These are phyloP conservation scores for Colletotrichum gigasporum DNA, from an alignment of 2,329 filamentous ascomycete genomes.

Conservation along the genomic window DNA sequence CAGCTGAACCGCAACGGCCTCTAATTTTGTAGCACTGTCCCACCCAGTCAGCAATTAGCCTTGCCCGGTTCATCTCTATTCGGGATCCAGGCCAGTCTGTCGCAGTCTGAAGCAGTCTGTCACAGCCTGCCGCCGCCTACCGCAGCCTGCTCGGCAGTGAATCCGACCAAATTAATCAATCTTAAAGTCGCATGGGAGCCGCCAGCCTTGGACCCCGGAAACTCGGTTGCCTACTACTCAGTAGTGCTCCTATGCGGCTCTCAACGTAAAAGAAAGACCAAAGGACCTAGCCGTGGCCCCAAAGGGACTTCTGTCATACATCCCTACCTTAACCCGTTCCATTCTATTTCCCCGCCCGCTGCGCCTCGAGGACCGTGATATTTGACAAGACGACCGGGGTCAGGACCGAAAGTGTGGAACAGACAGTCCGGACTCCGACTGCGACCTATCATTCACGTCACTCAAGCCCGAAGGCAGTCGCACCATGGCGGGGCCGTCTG, in stretches of 20 bases:
- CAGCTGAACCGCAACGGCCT: neutral
- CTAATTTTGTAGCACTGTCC: constrained; percentile 15
- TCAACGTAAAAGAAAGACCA: too few species aligned
- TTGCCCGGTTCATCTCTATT: neutral
- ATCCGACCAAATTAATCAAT: neutral
- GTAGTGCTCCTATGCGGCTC: too few species aligned
- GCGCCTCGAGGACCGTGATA: constrained; percentile 11
- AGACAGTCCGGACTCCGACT: neutral
- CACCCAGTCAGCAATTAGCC: constrained; percentile 24
- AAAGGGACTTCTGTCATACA: neutral
- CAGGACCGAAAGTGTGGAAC: neutral
- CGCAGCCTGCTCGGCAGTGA: neutral
- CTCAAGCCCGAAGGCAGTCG: neutral
- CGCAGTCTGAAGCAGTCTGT: neutral
- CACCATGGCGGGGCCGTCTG: constrained; percentile 22
- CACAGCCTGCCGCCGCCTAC: neutral
- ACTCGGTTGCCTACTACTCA: constrained; percentile 17
- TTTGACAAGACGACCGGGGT: neutral
- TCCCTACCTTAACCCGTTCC: too few species aligned
- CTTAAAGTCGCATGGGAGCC: constrained; percentile 5
- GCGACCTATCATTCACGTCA: neutral
- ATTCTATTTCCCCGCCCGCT: too few species aligned
- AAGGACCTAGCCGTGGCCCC: neutral
- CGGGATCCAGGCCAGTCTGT: neutral
- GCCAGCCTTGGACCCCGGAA: constrained; percentile 1